phyloP scores from a whole-genome alignment of 2,329 filamentous ascomycete species.

The Fusarium buharicum region DNA sequence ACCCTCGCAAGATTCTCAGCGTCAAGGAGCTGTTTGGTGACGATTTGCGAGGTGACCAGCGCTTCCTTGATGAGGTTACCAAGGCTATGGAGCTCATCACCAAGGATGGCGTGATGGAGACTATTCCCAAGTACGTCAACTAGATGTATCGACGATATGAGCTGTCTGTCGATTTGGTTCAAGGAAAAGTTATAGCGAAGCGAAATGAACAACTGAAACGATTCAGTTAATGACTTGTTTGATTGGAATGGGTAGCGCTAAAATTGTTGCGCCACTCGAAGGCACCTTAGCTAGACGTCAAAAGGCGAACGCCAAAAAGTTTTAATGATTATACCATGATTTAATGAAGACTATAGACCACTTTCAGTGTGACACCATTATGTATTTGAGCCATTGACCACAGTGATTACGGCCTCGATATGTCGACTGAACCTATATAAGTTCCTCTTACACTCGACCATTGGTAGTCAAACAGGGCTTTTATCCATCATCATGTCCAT shows the following conservation, averaged over 20 bases:
- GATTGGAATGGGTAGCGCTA: not conserved
- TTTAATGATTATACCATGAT: constrained; percentile 33
- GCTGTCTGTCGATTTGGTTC: constrained; percentile 4
- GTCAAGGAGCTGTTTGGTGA: constrained; percentile 62
- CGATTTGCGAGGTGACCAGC: constrained; percentile 59
- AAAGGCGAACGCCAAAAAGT: constrained; percentile 27
- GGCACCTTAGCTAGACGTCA: constrained; percentile 24
- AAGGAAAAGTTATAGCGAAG: constrained; percentile 20
- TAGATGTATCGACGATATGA: constrained; percentile 12
- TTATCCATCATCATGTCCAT: too few species aligned
- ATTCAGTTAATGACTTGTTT: constrained; percentile 27
- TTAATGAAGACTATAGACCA: constrained; percentile 5
- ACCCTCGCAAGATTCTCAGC: constrained; percentile 56
- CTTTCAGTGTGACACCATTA: not conserved
- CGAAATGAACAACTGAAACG: constrained; percentile 1
- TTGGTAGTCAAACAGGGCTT: too few species aligned
- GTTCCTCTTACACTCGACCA: too few species aligned
- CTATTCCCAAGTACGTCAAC: constrained; percentile 60
- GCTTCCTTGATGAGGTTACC: constrained; percentile 59
- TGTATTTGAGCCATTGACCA: not conserved
- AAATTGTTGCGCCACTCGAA: not conserved
- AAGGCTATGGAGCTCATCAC: constrained; percentile 59
- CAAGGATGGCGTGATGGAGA: constrained; percentile 60
- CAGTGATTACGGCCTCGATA: not conserved
- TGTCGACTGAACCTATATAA: not conserved